Base-by-base conservation (phyloP, 2,329 filamentous ascomycete genomes). In the Moelleriella libera region DNA sequence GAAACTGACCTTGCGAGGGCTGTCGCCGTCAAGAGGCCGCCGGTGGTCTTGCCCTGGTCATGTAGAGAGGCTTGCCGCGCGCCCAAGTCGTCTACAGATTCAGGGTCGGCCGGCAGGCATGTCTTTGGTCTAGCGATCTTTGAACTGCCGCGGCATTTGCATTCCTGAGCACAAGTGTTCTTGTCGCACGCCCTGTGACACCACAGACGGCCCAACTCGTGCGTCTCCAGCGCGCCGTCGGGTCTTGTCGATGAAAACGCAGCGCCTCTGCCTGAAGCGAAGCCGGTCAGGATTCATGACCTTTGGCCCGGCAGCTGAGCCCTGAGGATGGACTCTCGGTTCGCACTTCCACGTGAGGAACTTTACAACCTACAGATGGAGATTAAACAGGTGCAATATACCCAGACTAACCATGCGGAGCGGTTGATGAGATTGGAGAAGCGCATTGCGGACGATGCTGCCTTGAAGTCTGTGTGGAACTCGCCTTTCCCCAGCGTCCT, bases 401-500 rank as follows among this genome's bases (percentile, higher is more conserved):
- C 77, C 51, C 80, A 83, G 61, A 72, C 66, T 52, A 75, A 70
- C 56, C 78, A 83, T 63, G 71, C 74, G 49, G 80, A 83, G 53
- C 69, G 80, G 59, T 61, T 84, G 47, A 63, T 74, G 50, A 69
- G 77, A 52, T 63, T 84, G 46, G 80, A 84, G 61, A 80, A 80
- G 57, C 78, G 79, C 44, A 78, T 83, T 58, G 78, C 79, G 34
- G 80, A 83, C 54, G 78, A 83, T 64, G 76, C 77, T 45, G 74
- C 77, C 32, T 66, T 83, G 50, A 94, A 90, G 65, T 94, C 85
- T 51, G 85, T 94, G 48, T 98, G 92, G 92, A 83, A 84, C 53
- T 94, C 89, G 48, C 89, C 89, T 12, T 96, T 96, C 61, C 88
- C 90, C n/a, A 83, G 82, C 53, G 80, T 88, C 40, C 64, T 94